phyloP scores from a whole-genome alignment of 2,329 filamentous ascomycete species.

The Fusarium sulawesiense region DNA sequence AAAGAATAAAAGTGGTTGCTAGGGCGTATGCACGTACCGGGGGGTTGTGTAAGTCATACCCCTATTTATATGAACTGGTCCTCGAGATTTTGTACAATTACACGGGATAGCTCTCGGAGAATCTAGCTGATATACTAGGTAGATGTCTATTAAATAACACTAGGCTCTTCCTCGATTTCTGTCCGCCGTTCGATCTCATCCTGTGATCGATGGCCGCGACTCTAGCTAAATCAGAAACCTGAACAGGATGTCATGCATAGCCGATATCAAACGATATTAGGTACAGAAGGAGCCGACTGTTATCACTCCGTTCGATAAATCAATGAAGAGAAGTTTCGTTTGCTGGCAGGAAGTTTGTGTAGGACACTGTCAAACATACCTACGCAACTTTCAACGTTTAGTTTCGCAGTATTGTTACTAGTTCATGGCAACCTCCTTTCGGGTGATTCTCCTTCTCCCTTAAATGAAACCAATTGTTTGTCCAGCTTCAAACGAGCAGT shows the following conservation, averaged over 20 bases:
- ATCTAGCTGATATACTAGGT: not conserved
- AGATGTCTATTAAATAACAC: not conserved
- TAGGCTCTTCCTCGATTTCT: not conserved
- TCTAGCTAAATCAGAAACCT: not conserved
- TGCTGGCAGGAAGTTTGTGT: not conserved
- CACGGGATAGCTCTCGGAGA: not conserved
- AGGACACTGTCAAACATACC: not conserved
- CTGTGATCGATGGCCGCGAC: not conserved
- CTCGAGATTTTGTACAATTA: not conserved
- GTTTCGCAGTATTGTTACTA: not conserved
- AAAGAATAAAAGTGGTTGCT: conserved; percentile 35
- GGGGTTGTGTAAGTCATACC: conserved; percentile 19
- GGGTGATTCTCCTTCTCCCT: not conserved
- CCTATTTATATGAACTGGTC: not conserved
- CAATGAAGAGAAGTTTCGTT: not conserved
- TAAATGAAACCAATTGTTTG: not conserved
- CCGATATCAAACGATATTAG: not conserved
- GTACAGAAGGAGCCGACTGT: not conserved
- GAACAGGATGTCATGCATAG: not conserved
- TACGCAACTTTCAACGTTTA: not conserved
- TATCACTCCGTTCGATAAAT: not conserved
- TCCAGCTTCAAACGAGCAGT: too few species aligned
- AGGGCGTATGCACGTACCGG: conserved; percentile 40
- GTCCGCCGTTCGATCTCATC: not conserved
- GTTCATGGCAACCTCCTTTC: not conserved